These are phyloP conservation scores for Anthracocystis panici-leucophaei DNA, from an alignment of 1,284 basidiomycete species.

Conservation along the genomic window DNA sequence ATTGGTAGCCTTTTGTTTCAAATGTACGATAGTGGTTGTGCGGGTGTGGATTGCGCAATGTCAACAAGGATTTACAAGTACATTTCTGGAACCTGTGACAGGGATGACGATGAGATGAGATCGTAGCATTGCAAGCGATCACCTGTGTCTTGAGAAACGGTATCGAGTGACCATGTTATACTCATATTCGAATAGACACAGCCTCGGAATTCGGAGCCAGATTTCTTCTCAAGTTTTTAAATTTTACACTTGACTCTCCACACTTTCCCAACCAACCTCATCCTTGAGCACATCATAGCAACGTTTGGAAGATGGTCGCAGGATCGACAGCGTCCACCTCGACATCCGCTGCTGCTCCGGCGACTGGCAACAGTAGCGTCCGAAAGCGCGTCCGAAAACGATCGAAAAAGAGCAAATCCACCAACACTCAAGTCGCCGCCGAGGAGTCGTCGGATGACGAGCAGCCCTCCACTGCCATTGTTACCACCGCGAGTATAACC, in stretches of 20 bases:
- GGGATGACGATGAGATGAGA: no score
- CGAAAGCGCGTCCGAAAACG: constrained; percentile 35
- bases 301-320: constrained; percentile 7
- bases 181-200: no score
- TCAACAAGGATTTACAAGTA: no score
- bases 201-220: no score
- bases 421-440: not conserved
- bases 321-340: constrained; percentile 11
- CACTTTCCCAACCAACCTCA: not conserved
- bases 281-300: no score
- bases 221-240: not conserved
- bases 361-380: constrained; percentile 2
- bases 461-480: not conserved
- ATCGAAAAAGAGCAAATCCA: constrained; percentile 17
- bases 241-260: not conserved
- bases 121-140: no score
- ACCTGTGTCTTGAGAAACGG: no score
- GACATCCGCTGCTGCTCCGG: constrained; percentile 11
- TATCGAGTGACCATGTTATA: no score
- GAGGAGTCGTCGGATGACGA: constrained; percentile 20
- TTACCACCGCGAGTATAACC: not conserved
- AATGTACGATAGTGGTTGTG: no score
- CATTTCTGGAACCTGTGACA: no score
- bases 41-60: no score
- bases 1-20: constrained; percentile 10